A percentile compares a stretch with the other conserved stretches of the same genome.
phyloP scores from a whole-genome alignment of 73 alveolate genomes.

The Diophrys appendiculata region DNA sequence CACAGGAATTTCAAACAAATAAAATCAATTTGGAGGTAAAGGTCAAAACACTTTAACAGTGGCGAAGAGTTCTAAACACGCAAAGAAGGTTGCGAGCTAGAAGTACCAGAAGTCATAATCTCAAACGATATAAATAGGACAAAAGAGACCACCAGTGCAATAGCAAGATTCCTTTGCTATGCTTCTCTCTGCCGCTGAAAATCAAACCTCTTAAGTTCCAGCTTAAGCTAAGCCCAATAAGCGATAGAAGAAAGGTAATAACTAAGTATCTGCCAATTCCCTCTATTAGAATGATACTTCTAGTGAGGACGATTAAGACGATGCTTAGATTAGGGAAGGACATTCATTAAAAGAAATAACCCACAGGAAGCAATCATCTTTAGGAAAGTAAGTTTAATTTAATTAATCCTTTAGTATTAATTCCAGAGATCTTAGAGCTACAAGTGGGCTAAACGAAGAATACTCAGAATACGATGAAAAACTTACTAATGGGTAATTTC shows the following conservation, averaged over 20 bases:
- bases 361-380: background rate
- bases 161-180: background rate
- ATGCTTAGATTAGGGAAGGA: background rate
- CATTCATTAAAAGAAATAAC: background rate
- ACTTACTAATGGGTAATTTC: background rate
- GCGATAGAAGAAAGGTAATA: background rate
- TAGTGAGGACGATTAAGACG: background rate
- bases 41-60: background rate
- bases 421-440: no score
- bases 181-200: conserved; percentile 8
- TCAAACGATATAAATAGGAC: background rate
- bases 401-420: background rate
- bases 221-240: background rate
- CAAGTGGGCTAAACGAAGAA: background rate
- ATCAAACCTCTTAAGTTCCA: background rate
- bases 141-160: background rate
- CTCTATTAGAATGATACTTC: background rate
- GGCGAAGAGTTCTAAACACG: background rate
- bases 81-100: background rate
- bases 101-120: background rate
- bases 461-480: background rate
- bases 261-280: background rate
- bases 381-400: background rate
- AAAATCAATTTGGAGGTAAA: background rate
- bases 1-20: background rate